These are phyloP conservation scores for Tilletia setariae DNA, from an alignment of 1,284 basidiomycete species.

Conservation along the genomic window DNA sequence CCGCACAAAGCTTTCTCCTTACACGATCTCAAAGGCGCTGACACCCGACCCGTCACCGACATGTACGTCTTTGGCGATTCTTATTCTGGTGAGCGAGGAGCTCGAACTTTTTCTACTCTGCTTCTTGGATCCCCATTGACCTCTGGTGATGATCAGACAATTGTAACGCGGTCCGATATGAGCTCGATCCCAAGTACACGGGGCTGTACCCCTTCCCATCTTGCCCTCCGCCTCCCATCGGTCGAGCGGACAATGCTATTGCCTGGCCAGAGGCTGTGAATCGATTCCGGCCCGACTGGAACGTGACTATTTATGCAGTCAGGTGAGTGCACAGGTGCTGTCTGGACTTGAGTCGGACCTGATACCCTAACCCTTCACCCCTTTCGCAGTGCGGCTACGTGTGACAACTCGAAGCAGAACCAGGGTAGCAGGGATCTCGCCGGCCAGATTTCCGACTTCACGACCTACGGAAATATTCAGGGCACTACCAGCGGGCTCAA, in stretches of 20 bases:
- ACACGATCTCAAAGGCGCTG: conserved; percentile 3
- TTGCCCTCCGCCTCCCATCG: conserved; percentile 10
- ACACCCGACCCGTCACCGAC: conserved; percentile 9
- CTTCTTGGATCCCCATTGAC: too few species aligned
- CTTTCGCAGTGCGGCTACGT: not conserved
- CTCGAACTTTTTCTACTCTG: too few species aligned
- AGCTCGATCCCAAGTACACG: too few species aligned
- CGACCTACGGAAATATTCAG: not conserved
- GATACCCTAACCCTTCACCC: not conserved
- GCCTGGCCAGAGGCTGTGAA: conserved; percentile 11
- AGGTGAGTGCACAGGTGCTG: not conserved
- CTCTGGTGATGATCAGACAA: too few species aligned
- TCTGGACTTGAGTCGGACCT: too few species aligned
- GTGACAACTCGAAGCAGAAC: not conserved
- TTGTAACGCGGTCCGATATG: conserved; percentile 3
- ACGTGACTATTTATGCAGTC: conserved; percentile 5
- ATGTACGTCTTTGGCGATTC: conserved; percentile 11
- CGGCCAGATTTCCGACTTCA: not conserved
- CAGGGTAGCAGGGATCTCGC: conserved; percentile 3
- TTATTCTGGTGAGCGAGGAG: not conserved
- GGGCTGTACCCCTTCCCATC: conserved; percentile 12
- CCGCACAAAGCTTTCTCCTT: not conserved
- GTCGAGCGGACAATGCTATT: conserved; percentile 11
- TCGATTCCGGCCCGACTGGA: conserved; percentile 1
- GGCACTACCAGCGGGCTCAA: not conserved